Evolutionary conservation across 768 basidiomycete species (phyloP).

Genomic region (Clitopilus hobsonii): DNA sequence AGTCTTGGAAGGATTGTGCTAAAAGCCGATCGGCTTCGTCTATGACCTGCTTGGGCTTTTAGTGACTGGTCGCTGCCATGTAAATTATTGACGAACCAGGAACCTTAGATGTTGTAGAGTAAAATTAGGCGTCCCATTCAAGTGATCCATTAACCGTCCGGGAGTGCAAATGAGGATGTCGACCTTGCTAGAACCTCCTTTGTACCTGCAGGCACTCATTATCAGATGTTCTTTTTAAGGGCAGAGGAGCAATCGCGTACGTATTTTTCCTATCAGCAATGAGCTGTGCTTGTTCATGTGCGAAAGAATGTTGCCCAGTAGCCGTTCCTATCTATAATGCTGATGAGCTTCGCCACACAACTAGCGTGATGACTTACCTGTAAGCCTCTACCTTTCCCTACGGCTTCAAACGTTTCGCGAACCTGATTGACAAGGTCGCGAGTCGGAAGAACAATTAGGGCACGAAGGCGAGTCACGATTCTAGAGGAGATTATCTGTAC

Average conservation of each 20-base stretch:
- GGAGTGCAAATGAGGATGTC: conserved; percentile 96
- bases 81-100: conserved; percentile 51
- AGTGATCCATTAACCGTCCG: conserved; percentile 90
- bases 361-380: conserved; percentile 47
- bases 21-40: conserved; percentile 98
- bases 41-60: too few species aligned
- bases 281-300: conserved; percentile 83
- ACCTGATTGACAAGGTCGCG: conserved; percentile 92
- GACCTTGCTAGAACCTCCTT: conserved; percentile 86
- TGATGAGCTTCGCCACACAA: background rate
- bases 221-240: conserved; percentile 3
- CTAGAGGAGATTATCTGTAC: conserved; percentile 66
- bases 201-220: conserved; percentile 42
- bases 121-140: conserved; percentile 84
- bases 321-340: conserved; percentile 61
- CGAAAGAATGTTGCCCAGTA: conserved; percentile 92
- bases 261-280: conserved; percentile 51
- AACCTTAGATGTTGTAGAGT: conserved; percentile 94
- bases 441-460: conserved; percentile 88
- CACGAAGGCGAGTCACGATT: conserved; percentile 79
- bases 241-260: conserved; percentile 33
- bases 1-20: conserved; percentile 94
- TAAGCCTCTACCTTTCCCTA: conserved; percentile 81
- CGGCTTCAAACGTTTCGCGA: conserved; percentile 82
- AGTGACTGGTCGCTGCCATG: too few species aligned